Evolutionary conservation across 2,329 filamentous ascomycete species (phyloP), one percentile per base, ranked within the genome.

Genomic region (Metarhizium robertsii): DNA sequence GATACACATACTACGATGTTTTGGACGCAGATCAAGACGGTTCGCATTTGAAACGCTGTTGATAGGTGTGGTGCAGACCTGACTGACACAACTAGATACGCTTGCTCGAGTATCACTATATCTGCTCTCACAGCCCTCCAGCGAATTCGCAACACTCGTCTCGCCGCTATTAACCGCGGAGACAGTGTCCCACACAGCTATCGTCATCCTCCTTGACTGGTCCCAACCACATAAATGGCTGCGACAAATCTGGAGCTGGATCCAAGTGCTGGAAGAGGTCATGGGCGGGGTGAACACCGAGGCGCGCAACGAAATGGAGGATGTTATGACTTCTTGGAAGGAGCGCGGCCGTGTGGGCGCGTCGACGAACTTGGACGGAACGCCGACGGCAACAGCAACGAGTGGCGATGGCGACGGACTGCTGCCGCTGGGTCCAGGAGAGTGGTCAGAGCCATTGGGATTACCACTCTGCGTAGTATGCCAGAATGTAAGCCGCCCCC

Each of bases 131-230:
- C 89, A 86, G 62, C 89, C 92, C 2, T 92, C 89, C 34, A 82
- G 85, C 50, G 83, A 90, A 18, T 96, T 96, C 69, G 85, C 88
- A 45, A 86, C 88, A 36, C 84, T 96, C 55, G 79, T 96, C 58
- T 85, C 85, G 62, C 91, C 92, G 29, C 86, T 96, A 53, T 80
- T 96, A 58, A 95, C 88, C 18, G 85, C 89, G 47, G 83, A 89
- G 70, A 86, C 90, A 6, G 87, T 96, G 66, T 86, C 89, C 34
- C 87, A 95, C 69, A 95, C 89, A 50, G 80, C 95, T 58, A 81
- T 97, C 60, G 88, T 95, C 59, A 85, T 99, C 64, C 76, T 99
- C n/a, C 79, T 99, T 47, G 92, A 96, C 74, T 99, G 94, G 94
- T 87, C 88, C 57, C 85, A 94, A 67, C 94, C 94, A 14, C 96